Base-by-base conservation (phyloP, 179 eudicot species). In the Corrigiola litoralis region DNA sequence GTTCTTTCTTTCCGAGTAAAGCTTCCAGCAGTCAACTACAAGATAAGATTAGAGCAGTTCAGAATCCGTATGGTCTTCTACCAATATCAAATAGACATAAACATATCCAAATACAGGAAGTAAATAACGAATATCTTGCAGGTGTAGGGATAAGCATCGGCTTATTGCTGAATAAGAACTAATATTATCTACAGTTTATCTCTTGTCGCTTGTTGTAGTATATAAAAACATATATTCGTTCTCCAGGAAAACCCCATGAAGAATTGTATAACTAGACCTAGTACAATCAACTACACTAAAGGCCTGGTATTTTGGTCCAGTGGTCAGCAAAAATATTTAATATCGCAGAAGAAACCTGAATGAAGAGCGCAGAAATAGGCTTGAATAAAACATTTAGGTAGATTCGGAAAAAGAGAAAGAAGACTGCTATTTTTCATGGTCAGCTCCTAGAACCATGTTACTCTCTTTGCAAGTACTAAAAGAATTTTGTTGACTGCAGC, bases 401-500 rank as follows among this genome's bases (percentile, higher is more conserved):
- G n/a, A n/a, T n/a, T n/a, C n/a, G n/a, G n/a, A n/a, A n/a, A n/a
- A n/a, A n/a, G n/a, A 32, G 41, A 70, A 61, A 33, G 29, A 20
- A 27, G 50, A 40, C 47, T 37, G 24, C 24, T 32, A 27, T 8
- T 14, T 52, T 13, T 29, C 36, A 49, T 38, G 36, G 45, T 34
- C 44, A 61, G 33, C 49, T 33, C 27, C 3, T 5, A 37, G 21
- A 31, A 52, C 44, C 29, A 16, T 61, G 44, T 25, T 25, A 60
- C 68, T 67, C 37, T 46, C 49, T 40, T 66, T n/a, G 24, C 27
- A 18, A 24, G 11, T 42, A 32, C 24, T 44, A 13, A 27, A 58
- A 48, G 65, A 38, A 68, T 21, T 66, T 24, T 13, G 58, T 34
- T 27, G 58, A 58, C 24, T 47, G 36, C 58, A 27, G 29, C 29